phyloP scores from a whole-genome alignment of 345 rosid species.

The Adansonia digitata region DNA sequence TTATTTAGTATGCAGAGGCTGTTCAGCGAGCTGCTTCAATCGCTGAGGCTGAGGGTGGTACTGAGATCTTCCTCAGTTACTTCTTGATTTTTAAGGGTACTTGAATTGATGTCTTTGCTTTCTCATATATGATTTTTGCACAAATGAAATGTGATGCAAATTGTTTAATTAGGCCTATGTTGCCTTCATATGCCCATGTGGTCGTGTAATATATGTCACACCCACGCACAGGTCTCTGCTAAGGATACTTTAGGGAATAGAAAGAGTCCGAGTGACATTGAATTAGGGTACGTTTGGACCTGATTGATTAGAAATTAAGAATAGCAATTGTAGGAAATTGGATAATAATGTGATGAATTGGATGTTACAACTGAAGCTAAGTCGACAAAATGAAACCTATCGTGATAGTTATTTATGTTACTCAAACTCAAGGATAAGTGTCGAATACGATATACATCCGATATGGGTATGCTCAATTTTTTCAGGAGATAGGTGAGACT shows the following conservation, averaged over 20 bases:
- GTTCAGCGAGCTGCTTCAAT: constrained; percentile 51
- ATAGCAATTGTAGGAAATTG: not conserved
- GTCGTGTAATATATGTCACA: too few relatives aligned
- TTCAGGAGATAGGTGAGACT: too few relatives aligned
- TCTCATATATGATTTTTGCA: not conserved
- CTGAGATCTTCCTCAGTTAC: constrained; percentile 66
- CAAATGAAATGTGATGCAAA: not conserved
- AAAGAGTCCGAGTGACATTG: too few relatives aligned
- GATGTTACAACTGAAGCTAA: not conserved
- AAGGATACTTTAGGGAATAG: too few relatives aligned
- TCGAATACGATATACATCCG: too few relatives aligned
- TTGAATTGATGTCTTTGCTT: not conserved
- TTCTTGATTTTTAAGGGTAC: constrained; percentile 55
- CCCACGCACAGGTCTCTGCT: too few relatives aligned
- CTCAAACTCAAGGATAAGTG: too few relatives aligned
- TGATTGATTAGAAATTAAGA: not conserved
- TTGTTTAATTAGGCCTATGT: not conserved
- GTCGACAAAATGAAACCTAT: not conserved
- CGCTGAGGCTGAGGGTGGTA: constrained; percentile 67
- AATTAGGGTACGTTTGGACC: not conserved
- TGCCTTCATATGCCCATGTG: too few relatives aligned
- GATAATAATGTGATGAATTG: not conserved
- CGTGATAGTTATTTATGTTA: too few relatives aligned
- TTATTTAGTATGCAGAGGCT: constrained; percentile 38
- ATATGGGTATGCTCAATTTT: too few relatives aligned